Conservation (phyloP, 495 filamentous ascomycete species). For the Peziza echinospora region DNA sequence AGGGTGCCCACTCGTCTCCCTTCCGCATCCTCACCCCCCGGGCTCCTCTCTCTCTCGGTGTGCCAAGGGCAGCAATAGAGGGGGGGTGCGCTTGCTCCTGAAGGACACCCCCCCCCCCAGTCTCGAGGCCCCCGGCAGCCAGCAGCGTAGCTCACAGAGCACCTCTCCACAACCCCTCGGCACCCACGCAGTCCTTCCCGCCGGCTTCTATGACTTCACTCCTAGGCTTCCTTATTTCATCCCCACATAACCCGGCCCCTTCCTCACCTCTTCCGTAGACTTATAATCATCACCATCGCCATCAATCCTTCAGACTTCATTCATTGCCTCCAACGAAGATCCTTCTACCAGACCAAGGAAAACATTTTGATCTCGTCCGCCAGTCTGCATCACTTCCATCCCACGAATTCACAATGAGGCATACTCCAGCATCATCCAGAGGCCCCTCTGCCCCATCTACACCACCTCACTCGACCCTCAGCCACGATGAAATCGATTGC, state of each 20-base stretch:
- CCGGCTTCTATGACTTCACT: not conserved
- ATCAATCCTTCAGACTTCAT: not conserved
- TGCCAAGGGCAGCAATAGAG: no score
- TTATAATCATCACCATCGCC: not conserved
- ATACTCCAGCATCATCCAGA: not conserved
- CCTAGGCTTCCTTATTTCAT: not conserved
- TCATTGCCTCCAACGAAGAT: no score
- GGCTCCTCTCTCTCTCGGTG: no score
- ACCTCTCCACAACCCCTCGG: no score
- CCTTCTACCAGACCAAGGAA: no score
- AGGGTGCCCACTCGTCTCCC: not conserved
- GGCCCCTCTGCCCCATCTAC: not conserved
- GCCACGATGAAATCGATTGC: slow-evolving; percentile 29
- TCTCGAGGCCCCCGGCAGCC: no score
- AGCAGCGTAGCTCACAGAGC: no score
- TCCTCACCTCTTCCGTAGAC: not conserved
- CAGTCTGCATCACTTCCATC: not conserved
- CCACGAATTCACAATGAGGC: not conserved
- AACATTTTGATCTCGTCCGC: not conserved
- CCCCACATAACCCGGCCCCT: not conserved
- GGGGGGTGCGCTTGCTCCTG: no score
- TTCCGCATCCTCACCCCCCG: no score
- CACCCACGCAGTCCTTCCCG: no score
- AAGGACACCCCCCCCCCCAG: no score
- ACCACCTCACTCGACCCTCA: not conserved